Conservation (phyloP, 768 basidiomycete species). For the Tricholoma terreum region DNA sequence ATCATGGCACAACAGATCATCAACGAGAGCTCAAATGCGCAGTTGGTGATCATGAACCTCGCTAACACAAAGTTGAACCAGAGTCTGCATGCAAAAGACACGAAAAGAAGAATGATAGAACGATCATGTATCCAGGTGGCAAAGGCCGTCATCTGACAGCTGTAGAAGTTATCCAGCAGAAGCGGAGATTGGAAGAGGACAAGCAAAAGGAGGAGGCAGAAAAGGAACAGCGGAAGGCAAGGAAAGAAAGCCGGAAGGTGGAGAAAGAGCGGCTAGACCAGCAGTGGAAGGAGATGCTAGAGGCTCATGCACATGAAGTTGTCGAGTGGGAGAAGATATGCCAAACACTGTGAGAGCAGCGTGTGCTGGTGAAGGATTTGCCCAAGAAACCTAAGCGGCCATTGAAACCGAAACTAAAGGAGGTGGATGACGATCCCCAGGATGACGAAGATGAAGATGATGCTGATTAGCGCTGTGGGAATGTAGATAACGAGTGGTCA, state of each 20-base stretch:
- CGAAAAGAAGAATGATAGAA: constrained; percentile 8
- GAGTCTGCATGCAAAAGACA: constrained; percentile 16
- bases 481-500: too few relatives aligned
- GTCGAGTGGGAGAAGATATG: too few relatives aligned
- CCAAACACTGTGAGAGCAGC: too few relatives aligned
- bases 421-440: too few relatives aligned
- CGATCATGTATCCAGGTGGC: constrained; percentile 11
- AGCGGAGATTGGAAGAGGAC: constrained; percentile 5
- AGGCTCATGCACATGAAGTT: too few relatives aligned
- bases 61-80: constrained; percentile 9
- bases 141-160: constrained; percentile 9
- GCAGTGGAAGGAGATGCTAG: too few relatives aligned
- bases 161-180: constrained; percentile 7
- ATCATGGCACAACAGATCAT: constrained; percentile 10
- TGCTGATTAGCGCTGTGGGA: too few relatives aligned
- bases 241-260: background rate
- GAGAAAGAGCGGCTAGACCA: too few relatives aligned
- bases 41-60: constrained; percentile 19
- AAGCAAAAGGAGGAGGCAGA: constrained; percentile 5
- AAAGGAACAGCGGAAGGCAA: background rate
- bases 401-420: too few relatives aligned
- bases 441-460: too few relatives aligned
- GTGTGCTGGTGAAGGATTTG: too few relatives aligned
- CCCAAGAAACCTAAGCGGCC: too few relatives aligned
- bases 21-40: constrained; percentile 13